Base-by-base conservation (phyloP, 768 basidiomycete genomes). In the Leccinum boreale region DNA sequence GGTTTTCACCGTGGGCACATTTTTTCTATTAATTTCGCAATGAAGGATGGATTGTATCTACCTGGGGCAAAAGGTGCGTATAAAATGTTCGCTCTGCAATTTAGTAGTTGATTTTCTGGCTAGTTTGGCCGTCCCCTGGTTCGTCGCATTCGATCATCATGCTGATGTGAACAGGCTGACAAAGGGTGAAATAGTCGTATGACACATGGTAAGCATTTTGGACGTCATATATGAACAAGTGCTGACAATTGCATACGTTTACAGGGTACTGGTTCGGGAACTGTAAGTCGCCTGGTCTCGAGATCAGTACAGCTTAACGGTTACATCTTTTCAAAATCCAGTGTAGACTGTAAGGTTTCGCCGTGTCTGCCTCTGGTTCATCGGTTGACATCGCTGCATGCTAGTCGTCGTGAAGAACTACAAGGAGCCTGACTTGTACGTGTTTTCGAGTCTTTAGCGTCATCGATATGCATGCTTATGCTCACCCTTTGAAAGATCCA, bases 1-100 rank as follows among this genome's bases (percentile, higher is more conserved):
- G 31, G 69, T 56, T 7, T 52, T 49, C 26, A 31, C 44, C 0
- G 0, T 52, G 7, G 19, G 26, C 33, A 7, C 5, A 35, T 33
- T 4, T 48, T 14, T 35, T 33, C 24, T 1, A 28, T 29, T 57
- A 33, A 61, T 26, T 5, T 57, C 1, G 21, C 9, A 29, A 29
- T 55, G 2, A 64, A 90, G 90, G 50, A 88, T 96, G 90, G 94
- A 97, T 77, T 94, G 90, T 84, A 92, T 98, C 61, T 98, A 98
- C 70, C 83, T 98, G 21, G 88, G 92, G 5, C 94, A 98, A 73
- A 98, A 98, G 83, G 89, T 86, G 39, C 17, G 75, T 58, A 35
- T n/a, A 55, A 47, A 21, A 52, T 31, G 15, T 23, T 9, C 47
- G 33, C 23, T 50, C 15, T 62, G 35, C 39, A 24, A 3, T 17